Base-by-base conservation (phyloP, 306 rosid species). In the Cicer judaicum region DNA sequence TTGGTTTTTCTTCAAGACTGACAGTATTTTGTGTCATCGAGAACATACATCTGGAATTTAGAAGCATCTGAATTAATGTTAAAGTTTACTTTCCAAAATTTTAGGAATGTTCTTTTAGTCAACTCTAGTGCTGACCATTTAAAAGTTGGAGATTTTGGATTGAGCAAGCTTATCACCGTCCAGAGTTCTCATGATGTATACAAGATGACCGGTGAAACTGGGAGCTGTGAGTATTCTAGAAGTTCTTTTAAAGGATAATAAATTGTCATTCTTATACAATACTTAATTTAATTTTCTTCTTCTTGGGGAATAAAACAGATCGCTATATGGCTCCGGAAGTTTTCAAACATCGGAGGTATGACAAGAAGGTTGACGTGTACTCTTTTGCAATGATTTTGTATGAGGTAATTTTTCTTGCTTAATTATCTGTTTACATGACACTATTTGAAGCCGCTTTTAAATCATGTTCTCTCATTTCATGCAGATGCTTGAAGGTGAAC, bases 281-380 rank as follows among this genome's bases (percentile, higher is more conserved):
- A 10, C 13, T 77, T 47, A 38, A 63, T 36, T 47, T 52, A 70
- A 49, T 78, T 73, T 74, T 40, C 68, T 74, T 73, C 42, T 84
- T 74, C 73, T 47, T 85, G 73, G 77, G 64, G 77, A 72, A 70
- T 78, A 75, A 77, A 54, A 84, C 65, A 93, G 98, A 93, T 82
- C 98, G 98, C 52, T 93, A 93, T 79, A 93, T 93, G 98, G 98
- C 98, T 81, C 98, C 98, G 24, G 98, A 93, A 88, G 98, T 93
- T 81, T 93, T 93, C 80, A 93, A 83, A 85, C 98, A 93, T 81
- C 84, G 97, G 77, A 87, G 74, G 82, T 93, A 93, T 80, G 98
- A 93, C 72, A 93, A 91, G 85, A 93, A 91, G 87, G 97, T 93
- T 48, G 98, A 93, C 44, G 98, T 93, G 78, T 93, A 91, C 88